These are phyloP conservation scores for Raffaelea ambrosiae DNA, from an alignment of 2,329 filamentous ascomycete species.

Conservation along the genomic window DNA sequence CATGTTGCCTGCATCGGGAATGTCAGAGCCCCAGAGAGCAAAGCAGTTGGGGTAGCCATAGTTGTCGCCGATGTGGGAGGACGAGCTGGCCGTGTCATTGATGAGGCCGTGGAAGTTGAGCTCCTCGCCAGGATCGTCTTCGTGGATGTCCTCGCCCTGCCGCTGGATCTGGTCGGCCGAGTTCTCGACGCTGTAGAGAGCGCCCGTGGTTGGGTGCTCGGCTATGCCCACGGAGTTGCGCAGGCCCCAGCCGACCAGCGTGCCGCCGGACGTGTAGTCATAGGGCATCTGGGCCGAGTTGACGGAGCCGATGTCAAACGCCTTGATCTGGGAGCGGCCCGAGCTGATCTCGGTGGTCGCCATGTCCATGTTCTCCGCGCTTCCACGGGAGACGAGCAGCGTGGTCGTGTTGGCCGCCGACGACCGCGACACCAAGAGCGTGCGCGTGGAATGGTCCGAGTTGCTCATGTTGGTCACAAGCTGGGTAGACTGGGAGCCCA, in stretches of 20 bases:
- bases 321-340: slow-evolving; percentile 59
- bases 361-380: slow-evolving; percentile 52
- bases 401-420: slow-evolving; percentile 30
- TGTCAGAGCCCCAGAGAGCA: slow-evolving; percentile 50
- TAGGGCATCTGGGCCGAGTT: slow-evolving; percentile 23
- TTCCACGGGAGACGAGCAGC: slow-evolving; percentile 59
- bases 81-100: slow-evolving; percentile 18
- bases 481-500: slow-evolving; percentile 38
- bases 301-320: slow-evolving; percentile 31
- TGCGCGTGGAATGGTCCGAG: slow-evolving; percentile 56
- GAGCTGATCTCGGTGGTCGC: slow-evolving; percentile 39
- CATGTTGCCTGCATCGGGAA: slow-evolving; percentile 32
- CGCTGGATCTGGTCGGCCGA: slow-evolving; percentile 37
- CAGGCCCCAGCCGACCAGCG: slow-evolving; percentile 52
- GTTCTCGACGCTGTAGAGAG: slow-evolving; percentile 13
- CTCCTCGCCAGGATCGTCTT: slow-evolving; percentile 64
- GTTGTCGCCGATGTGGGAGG: slow-evolving; percentile 35
- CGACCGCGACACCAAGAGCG: slow-evolving; percentile 51
- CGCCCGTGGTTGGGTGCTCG: slow-evolving; percentile 26
- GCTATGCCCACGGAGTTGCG: slow-evolving; percentile 60
- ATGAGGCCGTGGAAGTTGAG: slow-evolving; percentile 63
- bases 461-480: slow-evolving; percentile 52
- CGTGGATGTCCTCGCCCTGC: slow-evolving; percentile 46
- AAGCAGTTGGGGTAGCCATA: slow-evolving; percentile 67
- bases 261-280: slow-evolving; percentile 39